Evolutionary conservation across 2,329 filamentous ascomycete genomes (phyloP).

Genomic region (Domatiomyces catenatus): DNA sequence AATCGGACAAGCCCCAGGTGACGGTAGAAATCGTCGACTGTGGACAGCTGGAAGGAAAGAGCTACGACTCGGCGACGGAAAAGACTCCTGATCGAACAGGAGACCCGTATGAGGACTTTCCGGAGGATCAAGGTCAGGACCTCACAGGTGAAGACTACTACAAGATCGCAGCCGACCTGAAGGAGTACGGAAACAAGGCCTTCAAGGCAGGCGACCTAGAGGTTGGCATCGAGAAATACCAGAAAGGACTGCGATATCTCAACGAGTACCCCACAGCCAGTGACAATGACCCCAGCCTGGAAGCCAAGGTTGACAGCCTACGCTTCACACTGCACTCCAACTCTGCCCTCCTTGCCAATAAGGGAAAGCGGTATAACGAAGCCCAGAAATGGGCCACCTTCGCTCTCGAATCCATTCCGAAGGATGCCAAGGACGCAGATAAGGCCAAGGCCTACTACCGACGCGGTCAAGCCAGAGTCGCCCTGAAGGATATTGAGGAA

Average conservation of each 20-base stretch:
- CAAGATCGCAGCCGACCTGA: slow-evolving; percentile 69
- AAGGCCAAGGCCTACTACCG: slow-evolving; percentile 82
- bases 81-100: slow-evolving; percentile 66
- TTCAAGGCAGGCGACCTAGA: slow-evolving; percentile 65
- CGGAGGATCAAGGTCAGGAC: slow-evolving; percentile 57
- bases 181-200: slow-evolving; percentile 80
- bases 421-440: slow-evolving; percentile 54
- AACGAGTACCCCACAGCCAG: slow-evolving; percentile 61
- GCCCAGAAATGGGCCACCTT: slow-evolving; percentile 54
- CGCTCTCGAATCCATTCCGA: slow-evolving; percentile 51
- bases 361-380: slow-evolving; percentile 57
- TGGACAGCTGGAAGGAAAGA: slow-evolving; percentile 64
- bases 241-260: slow-evolving; percentile 80
- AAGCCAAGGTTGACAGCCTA: slow-evolving; percentile 52
- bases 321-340: slow-evolving; percentile 83
- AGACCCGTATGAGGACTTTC: slow-evolving; percentile 89
- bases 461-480: slow-evolving; percentile 58
- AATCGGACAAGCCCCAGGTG: slow-evolving; percentile 60
- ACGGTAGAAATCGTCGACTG: slow-evolving; percentile 65
- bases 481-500: slow-evolving; percentile 68
- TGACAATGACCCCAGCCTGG: slow-evolving; percentile 56
- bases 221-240: slow-evolving; percentile 74
- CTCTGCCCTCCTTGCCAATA: slow-evolving; percentile 69
- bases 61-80: slow-evolving; percentile 49
- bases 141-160: slow-evolving; percentile 54